These are phyloP conservation scores for Calocybe cyanea DNA, from an alignment of 768 basidiomycete genomes.

Conservation along the genomic window DNA sequence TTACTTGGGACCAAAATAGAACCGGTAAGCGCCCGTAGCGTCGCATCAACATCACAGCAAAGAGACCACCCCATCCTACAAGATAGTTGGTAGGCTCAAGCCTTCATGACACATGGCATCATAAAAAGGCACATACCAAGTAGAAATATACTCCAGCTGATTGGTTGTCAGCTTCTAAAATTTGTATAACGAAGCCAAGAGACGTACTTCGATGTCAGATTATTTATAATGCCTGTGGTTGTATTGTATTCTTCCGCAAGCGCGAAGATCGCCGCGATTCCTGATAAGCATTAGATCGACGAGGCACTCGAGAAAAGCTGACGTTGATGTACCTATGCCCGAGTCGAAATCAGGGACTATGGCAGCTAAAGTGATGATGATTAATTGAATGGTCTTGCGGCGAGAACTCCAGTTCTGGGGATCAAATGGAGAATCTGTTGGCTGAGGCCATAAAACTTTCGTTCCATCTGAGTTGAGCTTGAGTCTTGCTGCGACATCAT, in stretches of 20 bases:
- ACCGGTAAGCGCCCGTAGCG: slow-evolving; percentile 62
- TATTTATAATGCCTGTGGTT: slow-evolving; percentile 53
- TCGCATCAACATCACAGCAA: slow-evolving; percentile 62
- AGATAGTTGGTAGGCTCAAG: neutral
- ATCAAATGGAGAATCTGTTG: slow-evolving; percentile 56
- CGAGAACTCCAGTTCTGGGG: slow-evolving; percentile 62
- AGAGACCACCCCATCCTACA: slow-evolving; percentile 58
- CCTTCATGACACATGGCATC: slow-evolving; percentile 3
- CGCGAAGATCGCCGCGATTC: slow-evolving; percentile 60
- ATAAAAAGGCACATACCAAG: slow-evolving; percentile 32
- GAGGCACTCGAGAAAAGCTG: neutral
- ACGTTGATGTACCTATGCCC: slow-evolving; percentile 45
- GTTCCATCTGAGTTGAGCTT: slow-evolving; percentile 56
- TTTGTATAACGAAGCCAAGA: neutral
- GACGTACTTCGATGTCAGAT: slow-evolving; percentile 55
- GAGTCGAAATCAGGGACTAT: slow-evolving; percentile 69
- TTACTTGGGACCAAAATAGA: slow-evolving; percentile 68
- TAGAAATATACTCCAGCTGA: slow-evolving; percentile 64
- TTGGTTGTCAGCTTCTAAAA: neutral
- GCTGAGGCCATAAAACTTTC: slow-evolving; percentile 68
- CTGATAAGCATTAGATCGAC: slow-evolving; percentile 23
- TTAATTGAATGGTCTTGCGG: slow-evolving; percentile 51
- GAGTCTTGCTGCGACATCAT: slow-evolving; percentile 45
- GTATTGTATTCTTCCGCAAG: slow-evolving; percentile 54
- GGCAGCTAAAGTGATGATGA: slow-evolving; percentile 61